phyloP scores from a whole-genome alignment of 345 rosid species.

The Clausena lansium region DNA sequence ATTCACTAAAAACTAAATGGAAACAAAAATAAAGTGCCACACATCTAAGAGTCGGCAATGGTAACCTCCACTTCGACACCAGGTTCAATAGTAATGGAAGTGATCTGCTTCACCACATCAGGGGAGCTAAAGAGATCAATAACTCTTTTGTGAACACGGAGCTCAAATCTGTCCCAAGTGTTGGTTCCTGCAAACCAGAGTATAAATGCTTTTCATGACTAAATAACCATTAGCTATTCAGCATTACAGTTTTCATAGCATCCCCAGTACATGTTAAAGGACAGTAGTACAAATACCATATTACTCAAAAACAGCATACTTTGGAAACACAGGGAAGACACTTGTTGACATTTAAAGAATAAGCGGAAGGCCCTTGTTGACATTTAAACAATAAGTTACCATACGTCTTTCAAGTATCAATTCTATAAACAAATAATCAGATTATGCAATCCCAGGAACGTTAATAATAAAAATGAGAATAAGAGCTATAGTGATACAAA shows the following conservation, averaged over 20 bases:
- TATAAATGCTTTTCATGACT: background rate
- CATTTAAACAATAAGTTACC: background rate
- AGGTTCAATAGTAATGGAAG: conserved; percentile 71
- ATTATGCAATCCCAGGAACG: background rate
- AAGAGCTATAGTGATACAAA: background rate
- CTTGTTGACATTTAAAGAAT: background rate
- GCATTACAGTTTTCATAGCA: background rate
- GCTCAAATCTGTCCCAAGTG: conserved; percentile 75
- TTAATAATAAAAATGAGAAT: background rate
- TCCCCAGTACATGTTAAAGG: background rate
- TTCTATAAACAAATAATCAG: background rate
- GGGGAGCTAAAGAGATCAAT: conserved; percentile 76
- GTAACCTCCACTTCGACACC: conserved; percentile 81
- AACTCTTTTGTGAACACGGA: conserved; percentile 71
- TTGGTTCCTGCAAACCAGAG: conserved; percentile 50
- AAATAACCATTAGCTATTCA: background rate
- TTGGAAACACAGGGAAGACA: no score
- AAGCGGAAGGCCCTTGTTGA: background rate
- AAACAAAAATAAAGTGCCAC: conserved; percentile 7
- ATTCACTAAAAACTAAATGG: conserved; percentile 1
- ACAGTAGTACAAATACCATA: background rate
- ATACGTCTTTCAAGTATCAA: background rate
- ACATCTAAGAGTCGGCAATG: conserved; percentile 49
- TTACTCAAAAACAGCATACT: background rate
- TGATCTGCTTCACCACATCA: conserved; percentile 75